A percentile compares a stretch with the other conserved stretches of the same genome.
Conservation (phyloP, 2,329 filamentous ascomycete species). For the Calonectria honghensis region DNA sequence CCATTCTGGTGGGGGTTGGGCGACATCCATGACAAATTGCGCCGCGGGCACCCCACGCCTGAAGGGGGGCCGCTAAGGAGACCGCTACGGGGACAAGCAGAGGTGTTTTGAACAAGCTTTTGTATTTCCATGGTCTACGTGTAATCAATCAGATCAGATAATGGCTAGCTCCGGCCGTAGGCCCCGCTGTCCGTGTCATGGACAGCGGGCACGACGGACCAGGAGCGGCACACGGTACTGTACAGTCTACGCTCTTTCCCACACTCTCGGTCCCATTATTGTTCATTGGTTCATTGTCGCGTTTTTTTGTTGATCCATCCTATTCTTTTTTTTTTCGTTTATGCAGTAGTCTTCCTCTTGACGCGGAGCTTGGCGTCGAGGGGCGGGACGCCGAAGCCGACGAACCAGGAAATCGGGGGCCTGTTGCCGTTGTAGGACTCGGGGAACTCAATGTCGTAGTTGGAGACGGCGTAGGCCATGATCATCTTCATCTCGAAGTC, state of each 20-base stretch:
- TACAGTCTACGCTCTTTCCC: slow-evolving; percentile 1
- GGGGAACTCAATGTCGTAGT: slow-evolving; percentile 50
- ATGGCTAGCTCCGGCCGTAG: slow-evolving; percentile 7
- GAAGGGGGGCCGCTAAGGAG: not conserved
- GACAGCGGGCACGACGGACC: no score
- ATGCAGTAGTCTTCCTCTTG: not conserved
- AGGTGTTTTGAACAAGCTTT: slow-evolving; percentile 9
- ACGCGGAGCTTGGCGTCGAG: slow-evolving; percentile 14
- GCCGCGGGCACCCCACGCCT: slow-evolving; percentile 6
- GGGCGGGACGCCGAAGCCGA: slow-evolving; percentile 16
- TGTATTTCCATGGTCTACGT: slow-evolving; percentile 26
- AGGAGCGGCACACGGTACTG: not conserved
- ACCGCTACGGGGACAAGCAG: not conserved
- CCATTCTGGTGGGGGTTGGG: slow-evolving; percentile 7
- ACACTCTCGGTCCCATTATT: not conserved
- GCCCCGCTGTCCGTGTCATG: not conserved
- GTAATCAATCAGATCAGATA: slow-evolving; percentile 28
- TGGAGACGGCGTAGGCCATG: slow-evolving; percentile 48
- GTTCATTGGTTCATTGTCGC: slow-evolving; percentile 1
- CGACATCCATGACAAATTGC: slow-evolving; percentile 23
- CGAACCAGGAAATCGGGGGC: slow-evolving; percentile 21
- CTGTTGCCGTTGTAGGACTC: slow-evolving; percentile 30
- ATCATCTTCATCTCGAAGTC: slow-evolving; percentile 61
- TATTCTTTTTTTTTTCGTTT: not conserved
- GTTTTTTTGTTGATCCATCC: not conserved